Percentiles rank a stretch among this genome's conserved stretches.
Conservation (phyloP, 2,329 filamentous ascomycete species). For the Alternaria sp. region DNA sequence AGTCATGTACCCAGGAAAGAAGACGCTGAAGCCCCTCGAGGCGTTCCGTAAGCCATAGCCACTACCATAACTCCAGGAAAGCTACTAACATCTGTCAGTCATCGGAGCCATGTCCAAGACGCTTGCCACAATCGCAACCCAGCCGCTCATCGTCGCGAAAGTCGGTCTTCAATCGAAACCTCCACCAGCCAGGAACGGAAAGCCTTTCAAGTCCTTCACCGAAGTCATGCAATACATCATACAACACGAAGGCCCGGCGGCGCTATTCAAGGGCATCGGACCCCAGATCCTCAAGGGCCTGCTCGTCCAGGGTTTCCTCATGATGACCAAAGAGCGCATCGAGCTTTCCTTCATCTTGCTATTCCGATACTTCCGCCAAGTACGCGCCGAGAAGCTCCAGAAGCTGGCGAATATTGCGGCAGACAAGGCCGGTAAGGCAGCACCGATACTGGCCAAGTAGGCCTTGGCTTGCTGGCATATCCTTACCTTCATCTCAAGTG, state of each 20-base stretch:
- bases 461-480: background rate
- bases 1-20: constrained; percentile 76
- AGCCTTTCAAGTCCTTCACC: constrained; percentile 89
- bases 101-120: constrained; percentile 93
- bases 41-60: constrained; percentile 76
- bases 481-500: constrained; percentile 5
- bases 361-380: constrained; percentile 77
- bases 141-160: constrained; percentile 96
- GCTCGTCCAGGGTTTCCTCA: constrained; percentile 90
- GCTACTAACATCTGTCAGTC: constrained; percentile 58
- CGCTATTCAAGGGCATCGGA: constrained; percentile 96
- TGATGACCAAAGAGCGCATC: constrained; percentile 99
- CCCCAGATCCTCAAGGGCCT: constrained; percentile 94
- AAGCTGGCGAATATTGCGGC: constrained; percentile 70
- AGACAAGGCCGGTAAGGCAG: constrained; percentile 54
- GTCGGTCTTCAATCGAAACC: constrained; percentile 94
- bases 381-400: constrained; percentile 73
- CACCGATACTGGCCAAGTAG: constrained; percentile 43
- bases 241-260: constrained; percentile 79
- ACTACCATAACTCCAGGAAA: background rate
- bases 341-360: constrained; percentile 87
- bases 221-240: constrained; percentile 97
- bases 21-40: constrained; percentile 79
- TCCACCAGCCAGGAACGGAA: constrained; percentile 80
- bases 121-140: constrained; percentile 87